Evolutionary conservation across 768 basidiomycete genomes (phyloP), one percentile per base, ranked within the genome.

Genomic region (Tricholoma flavovirens): DNA sequence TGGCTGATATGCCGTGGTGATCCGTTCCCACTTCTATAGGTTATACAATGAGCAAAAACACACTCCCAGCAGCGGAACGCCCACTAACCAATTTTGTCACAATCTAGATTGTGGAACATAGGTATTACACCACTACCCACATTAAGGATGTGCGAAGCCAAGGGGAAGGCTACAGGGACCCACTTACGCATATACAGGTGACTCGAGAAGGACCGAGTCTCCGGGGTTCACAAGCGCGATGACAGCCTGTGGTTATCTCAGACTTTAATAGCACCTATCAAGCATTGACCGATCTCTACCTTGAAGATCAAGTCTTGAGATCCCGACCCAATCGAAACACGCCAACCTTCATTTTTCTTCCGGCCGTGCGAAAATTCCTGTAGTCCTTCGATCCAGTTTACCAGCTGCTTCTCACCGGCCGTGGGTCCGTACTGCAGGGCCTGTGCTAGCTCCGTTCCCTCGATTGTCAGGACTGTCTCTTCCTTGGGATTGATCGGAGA

Each of bases 241-340:
- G 60, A 90, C 80, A 17, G 84, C 87, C 88, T 93, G 38, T 53
- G 26, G n/a, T 26, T 22, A 75, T 30, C 64, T 65, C 40, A 66
- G 64, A 29, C 71, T 46, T 26, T 26, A 43, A 32, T 53, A 45
- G 21, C 55, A 38, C 46, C 51, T 51, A 48, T 33, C 45, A 35
- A 42, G 46, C 9, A 19, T 32, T 22, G n/a, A 17, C 33, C 40
- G 29, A 53, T 61, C 75, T 14, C 4, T 53, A 89, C 93, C 81
- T 95, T 97, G 73, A 79, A 87, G 50, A 98, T 82, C 60, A 93
- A 67, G 75, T 97, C 93, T 71, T 97, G 95, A 43, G 90, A 90
- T 10, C 95, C 95, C 38, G 79, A 77, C 1, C 94, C 93, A 9
- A 97, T 73, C 40, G 82, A 84, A 10, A 49, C 68, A 42, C 75